These are phyloP conservation scores for Aspergillus novoparasiticus DNA, from an alignment of 2,329 filamentous ascomycete genomes.

Conservation along the genomic window DNA sequence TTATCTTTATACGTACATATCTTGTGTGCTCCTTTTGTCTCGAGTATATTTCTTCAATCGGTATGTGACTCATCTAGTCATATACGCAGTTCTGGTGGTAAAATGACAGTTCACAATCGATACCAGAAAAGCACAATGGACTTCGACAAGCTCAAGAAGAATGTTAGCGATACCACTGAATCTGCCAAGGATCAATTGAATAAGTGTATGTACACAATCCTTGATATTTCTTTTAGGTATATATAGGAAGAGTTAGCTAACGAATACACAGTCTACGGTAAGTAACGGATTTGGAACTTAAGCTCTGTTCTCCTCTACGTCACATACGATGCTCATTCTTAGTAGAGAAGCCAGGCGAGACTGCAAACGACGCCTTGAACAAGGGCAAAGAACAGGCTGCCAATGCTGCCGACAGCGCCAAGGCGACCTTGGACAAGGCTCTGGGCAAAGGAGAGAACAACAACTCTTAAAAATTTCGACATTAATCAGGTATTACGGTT, in stretches of 20 bases:
- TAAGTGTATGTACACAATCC: conserved; percentile 1
- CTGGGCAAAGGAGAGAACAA: neutral
- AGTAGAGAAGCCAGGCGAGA: neutral
- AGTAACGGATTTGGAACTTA: neutral
- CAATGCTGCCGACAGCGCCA: conserved; percentile 7
- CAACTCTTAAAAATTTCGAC: neutral
- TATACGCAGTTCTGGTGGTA: no score
- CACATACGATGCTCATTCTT: neutral
- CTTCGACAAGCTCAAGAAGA: conserved; percentile 4
- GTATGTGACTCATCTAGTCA: no score
- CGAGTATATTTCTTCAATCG: no score
- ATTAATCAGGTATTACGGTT: neutral
- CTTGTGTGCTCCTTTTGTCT: no score
- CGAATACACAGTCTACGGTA: neutral
- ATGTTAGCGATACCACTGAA: neutral
- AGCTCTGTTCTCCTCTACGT: neutral
- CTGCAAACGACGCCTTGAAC: neutral
- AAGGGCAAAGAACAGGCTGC: conserved; percentile 11
- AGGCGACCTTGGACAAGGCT: conserved; percentile 3
- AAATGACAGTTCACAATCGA: no score
- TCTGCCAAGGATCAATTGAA: conserved; percentile 8
- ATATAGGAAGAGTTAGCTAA: neutral
- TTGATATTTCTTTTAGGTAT: neutral
- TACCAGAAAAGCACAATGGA: neutral
- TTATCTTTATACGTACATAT: no score